Base-by-base conservation (phyloP, 805 yeast genomes). In the Spathaspora arborariae region DNA sequence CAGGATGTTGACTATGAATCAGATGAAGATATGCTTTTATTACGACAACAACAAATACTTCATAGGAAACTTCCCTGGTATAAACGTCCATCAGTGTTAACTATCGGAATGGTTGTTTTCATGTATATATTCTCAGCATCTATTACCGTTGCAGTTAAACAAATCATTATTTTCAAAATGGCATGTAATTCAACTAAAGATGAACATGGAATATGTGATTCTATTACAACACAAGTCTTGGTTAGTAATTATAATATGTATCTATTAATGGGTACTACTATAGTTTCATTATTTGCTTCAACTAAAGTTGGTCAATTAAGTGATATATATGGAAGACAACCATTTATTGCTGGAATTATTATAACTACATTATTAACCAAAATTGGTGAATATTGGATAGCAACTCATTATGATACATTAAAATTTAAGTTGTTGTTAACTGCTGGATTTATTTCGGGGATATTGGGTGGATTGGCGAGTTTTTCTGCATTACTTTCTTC, bases 391-490 rank as follows among this genome's bases (percentile, higher is more conserved):
- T 51, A 36, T 40, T 39, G 16, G 4, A 47, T 59, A 21, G 53
- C 59, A 54, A 37, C 49, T 16, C 48, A 51, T 16, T 62, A 45
- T 20, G 47, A 55, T 10, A 39, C 46, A 16, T 70, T 72, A 50
- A 62, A 30, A 54, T 68, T 24, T 49, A 46, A 9, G 42, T 56
- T 27, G 66, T 79, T 45, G 58, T 81, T 5, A 15, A 24, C 70
- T 0, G 66, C 78, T 1, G 67, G 68, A 7, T 45, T 73, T 1
- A 37, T 82, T 4, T 73, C 72, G 34, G 70, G 80, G 11, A 46
- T 76, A 4, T 78, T 81, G 11, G 96, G 96, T 19, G 82, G 87
- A 0, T 42, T 74, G 6, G 59, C 78, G 45, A 72, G 81, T 5
- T 51, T 81, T 20, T 55, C 80, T 43, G 79, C 84, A 4, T 64